Evolutionary conservation across 805 yeast genomes (phyloP).

Genomic region (Vanderwaltozyma polyspora): DNA sequence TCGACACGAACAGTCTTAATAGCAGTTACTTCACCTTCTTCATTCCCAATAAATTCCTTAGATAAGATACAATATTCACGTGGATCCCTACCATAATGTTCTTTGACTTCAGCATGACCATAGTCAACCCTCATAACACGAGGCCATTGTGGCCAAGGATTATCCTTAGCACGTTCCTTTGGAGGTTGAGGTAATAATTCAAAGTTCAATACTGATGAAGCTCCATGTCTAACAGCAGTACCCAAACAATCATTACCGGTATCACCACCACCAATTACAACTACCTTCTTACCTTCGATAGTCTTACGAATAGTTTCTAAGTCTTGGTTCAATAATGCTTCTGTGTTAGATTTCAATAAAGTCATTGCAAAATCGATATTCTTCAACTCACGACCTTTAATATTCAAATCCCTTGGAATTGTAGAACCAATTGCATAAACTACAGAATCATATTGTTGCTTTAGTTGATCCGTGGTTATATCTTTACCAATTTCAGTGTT

Average conservation of each 20-base stretch:
- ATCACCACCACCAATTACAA: conserved; percentile 99
- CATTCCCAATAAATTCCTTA: conserved; percentile 92
- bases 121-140: conserved; percentile 94
- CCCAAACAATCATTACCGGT: conserved; percentile 99
- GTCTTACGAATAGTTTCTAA: conserved; percentile 64
- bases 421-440: conserved; percentile 90
- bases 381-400: conserved; percentile 84
- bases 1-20: conserved; percentile 95
- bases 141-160: conserved; percentile 99
- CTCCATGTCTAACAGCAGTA: conserved; percentile 94
- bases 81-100: conserved; percentile 94
- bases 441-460: conserved; percentile 64
- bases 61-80: conserved; percentile 93
- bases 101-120: conserved; percentile 91
- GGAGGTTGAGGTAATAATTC: conserved; percentile 93
- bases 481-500: conserved; percentile 80
- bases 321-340: conserved; percentile 73
- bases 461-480: conserved; percentile 57
- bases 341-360: conserved; percentile 75
- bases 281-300: conserved; percentile 76
- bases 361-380: conserved; percentile 95
- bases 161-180: conserved; percentile 72
- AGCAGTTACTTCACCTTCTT: conserved; percentile 87
- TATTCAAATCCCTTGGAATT: conserved; percentile 87
- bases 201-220: conserved; percentile 85